Base-by-base conservation (phyloP, 148 eudicot species). In the Rhododendron ovatum region DNA sequence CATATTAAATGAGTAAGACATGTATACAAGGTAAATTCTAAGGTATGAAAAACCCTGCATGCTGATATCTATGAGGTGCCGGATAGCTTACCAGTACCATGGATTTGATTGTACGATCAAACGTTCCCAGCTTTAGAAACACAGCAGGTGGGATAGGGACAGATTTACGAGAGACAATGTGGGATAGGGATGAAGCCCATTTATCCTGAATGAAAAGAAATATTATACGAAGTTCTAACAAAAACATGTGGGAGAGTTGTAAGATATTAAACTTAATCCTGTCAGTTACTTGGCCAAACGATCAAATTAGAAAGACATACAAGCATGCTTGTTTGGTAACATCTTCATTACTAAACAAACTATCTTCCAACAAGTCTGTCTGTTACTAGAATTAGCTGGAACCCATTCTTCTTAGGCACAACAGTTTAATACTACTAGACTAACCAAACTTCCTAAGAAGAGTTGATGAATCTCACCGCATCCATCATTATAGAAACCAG, bases 391-490 rank as follows among this genome's bases (percentile, higher is more conserved):
- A 20, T 15, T 43, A 5, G 28, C 41, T 50, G 17, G 35, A 11
- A 18, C 30, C 33, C 33, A 4, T 26, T 50, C 37, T 47, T 80
- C 17, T 1, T n/a, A 24, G 79, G 47, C 47, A 76, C 55, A 12
- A 11, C 18, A 43, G 14, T 47, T n/a, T 26, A 22, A 12, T 9
- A 10, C 4, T 7, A 20, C 5, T 78, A 43, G 28, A n/a, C 8
- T 43, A 1, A 48, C 6, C 12, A n/a, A 78, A 22, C 47, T 18
- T 33, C n/a, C 26, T 53, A 0, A 28, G 22, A 28, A 53, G 24
- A 18, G 83, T 20, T 81, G n/a, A 57, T 55, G 45, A 53, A 57
- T 81, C 83, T 81, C 43, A 81, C 28, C 71, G 11, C 69, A 76
- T 76, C 50, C 82, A 80, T 15, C 82, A 80, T 48, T 28, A 30